Evolutionary conservation across 805 yeast genomes (phyloP), one percentile per base, ranked within the genome.

Genomic region (Brettanomyces sp.): DNA sequence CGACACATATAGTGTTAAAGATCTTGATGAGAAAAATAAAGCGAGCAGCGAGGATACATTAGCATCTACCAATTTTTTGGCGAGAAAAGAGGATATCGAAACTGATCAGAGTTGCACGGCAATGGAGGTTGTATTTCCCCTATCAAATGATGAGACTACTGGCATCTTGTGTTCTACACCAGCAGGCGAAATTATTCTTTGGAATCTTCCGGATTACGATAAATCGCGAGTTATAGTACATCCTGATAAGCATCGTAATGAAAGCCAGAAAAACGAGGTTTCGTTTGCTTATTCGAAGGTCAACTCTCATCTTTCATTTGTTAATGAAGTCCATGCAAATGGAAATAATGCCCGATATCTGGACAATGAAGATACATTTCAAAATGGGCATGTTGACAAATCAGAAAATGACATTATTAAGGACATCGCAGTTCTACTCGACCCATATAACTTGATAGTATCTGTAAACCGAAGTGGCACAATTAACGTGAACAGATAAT

Each of bases 401-500:
- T 14, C 39, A 6, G 41, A 45, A 4, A 22, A 21, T 12, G 55
- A 52, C 30, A 40, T 35, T 12, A 43, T 52, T 3, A 45, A 37
- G 4, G 43, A 42, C 5, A 14, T 53, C 4, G 32, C 44, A 11
- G 22, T 41, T 14, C 4, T 48, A 5, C n/a, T 12, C 3, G 9
- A 28, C 4, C 56, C 56, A 5, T 50, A 52, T 39, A 77, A 74
- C 37, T 73, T 85, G 78, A 58, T 85, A 2, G 64, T 85, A 3
- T 70, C 84, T 3, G 87, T 67, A 3, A 95, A 85, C 52, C 65
- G 87, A 46, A 71, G 77, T 38, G 95, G 95, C 0, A 67, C 65
- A 2, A 67, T 86, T 32, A 78, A 79, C 56, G 74, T 85, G 3
- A 83, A 76, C 58, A 72, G 69, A 53, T 75, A 55, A 45, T 28